Conservation (phyloP, 1,284 basidiomycete species). For the Rhodotorula mucilaginosa region DNA sequence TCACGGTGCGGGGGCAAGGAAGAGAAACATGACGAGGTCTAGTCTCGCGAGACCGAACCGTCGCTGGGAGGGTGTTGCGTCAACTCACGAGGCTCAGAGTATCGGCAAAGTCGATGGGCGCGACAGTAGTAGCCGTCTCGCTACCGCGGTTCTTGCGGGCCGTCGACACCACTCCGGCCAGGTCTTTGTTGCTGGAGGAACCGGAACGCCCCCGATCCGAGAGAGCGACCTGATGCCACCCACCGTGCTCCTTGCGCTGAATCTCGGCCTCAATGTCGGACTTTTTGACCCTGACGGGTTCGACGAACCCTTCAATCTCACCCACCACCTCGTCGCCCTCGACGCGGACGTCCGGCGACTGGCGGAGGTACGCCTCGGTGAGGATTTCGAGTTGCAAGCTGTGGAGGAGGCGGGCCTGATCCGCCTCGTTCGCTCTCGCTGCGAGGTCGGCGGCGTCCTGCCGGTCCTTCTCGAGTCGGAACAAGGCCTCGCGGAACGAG, state of each 20-base stretch:
- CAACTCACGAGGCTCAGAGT: slow-evolving; percentile 33
- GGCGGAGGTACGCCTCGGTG: slow-evolving; percentile 35
- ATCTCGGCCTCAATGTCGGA: slow-evolving; percentile 20
- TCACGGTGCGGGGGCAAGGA: too few relatives aligned
- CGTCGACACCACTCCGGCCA: background rate
- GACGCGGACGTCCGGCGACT: slow-evolving; percentile 34
- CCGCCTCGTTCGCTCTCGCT: background rate
- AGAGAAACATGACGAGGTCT: too few relatives aligned
- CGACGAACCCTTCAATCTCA: slow-evolving; percentile 36
- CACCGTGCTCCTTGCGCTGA: slow-evolving; percentile 11
- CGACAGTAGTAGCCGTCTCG: background rate
- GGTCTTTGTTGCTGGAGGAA: slow-evolving; percentile 2
- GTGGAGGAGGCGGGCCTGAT: background rate
- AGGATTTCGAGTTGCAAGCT: slow-evolving; percentile 36
- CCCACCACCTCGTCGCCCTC: slow-evolving; percentile 38
- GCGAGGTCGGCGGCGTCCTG: background rate
- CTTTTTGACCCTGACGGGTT: slow-evolving; percentile 29
- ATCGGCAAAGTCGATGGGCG: slow-evolving; percentile 29
- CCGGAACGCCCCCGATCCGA: slow-evolving; percentile 16
- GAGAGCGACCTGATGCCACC: slow-evolving; percentile 17
- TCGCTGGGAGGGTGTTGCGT: too few relatives aligned
- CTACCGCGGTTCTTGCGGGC: slow-evolving; percentile 1
- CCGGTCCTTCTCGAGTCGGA: slow-evolving; percentile 25
- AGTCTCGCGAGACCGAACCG: too few relatives aligned
- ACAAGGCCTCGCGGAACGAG: slow-evolving; percentile 43